Evolutionary conservation across 805 yeast species (phyloP).

Genomic region (Metschnikowia baotianmanensis): DNA sequence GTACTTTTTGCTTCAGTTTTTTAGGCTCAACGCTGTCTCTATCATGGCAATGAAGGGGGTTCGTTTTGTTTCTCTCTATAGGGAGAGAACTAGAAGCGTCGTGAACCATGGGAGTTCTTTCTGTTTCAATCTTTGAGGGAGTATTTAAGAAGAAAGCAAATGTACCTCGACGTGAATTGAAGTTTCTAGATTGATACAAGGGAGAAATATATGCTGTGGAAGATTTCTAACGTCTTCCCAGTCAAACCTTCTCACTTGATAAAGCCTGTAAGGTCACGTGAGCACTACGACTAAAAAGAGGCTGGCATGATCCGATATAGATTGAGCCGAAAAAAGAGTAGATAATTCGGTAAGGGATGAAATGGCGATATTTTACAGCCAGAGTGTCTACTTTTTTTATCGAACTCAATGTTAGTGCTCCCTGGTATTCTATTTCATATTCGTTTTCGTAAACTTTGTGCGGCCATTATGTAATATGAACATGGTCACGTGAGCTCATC

Average conservation of each 20-base stretch:
- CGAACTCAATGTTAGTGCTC: too few species aligned
- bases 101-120: constrained; percentile 1
- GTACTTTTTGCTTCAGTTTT: constrained; percentile 30
- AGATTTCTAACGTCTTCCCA: too few species aligned
- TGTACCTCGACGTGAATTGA: background rate
- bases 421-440: too few species aligned
- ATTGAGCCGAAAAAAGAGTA: background rate
- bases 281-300: background rate
- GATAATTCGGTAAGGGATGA: background rate
- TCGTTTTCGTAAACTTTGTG: too few species aligned
- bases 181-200: background rate
- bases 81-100: background rate
- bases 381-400: too few species aligned
- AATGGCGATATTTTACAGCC: too few species aligned
- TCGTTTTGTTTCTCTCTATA: background rate
- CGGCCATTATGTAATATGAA: too few species aligned
- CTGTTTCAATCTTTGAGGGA: too few species aligned
- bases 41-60: too few species aligned
- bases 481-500: constrained; percentile 10
- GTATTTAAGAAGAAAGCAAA: too few species aligned
- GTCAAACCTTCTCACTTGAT: background rate
- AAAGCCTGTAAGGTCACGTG: background rate
- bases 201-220: too few species aligned
- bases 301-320: too few species aligned
- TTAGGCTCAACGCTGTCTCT: background rate